Conservation (phyloP, 2,329 filamentous ascomycete genomes). For the Hymenoscyphus linearis region DNA sequence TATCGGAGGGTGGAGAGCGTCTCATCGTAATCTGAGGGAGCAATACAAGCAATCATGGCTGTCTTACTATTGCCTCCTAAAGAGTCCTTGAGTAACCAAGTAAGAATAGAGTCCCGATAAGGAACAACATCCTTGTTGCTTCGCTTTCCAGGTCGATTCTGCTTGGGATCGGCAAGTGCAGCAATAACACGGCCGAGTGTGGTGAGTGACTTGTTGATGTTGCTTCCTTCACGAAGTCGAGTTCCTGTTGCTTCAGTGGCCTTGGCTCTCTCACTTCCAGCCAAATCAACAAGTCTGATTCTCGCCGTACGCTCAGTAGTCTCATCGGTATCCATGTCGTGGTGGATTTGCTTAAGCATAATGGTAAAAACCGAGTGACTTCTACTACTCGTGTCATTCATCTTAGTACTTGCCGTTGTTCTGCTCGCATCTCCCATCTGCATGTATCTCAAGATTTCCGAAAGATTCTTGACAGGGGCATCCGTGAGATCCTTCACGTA, state of each 20-base stretch:
- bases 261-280: slow-evolving; percentile 91
- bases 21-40: slow-evolving; percentile 93
- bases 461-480: slow-evolving; percentile 79
- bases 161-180: slow-evolving; percentile 69
- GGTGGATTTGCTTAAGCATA: slow-evolving; percentile 95
- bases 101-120: slow-evolving; percentile 82
- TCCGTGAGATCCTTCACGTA: slow-evolving; percentile 97
- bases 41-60: slow-evolving; percentile 98
- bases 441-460: slow-evolving; percentile 88
- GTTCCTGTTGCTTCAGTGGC: slow-evolving; percentile 91
- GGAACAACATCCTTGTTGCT: slow-evolving; percentile 70
- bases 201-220: slow-evolving; percentile 98
- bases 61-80: slow-evolving; percentile 97
- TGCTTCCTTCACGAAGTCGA: slow-evolving; percentile 86
- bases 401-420: slow-evolving; percentile 90
- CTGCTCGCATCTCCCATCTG: slow-evolving; percentile 81
- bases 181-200: slow-evolving; percentile 95
- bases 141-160: slow-evolving; percentile 51
- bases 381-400: slow-evolving; percentile 97
- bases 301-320: slow-evolving; percentile 92
- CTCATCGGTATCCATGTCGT: slow-evolving; percentile 95
- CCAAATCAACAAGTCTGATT: slow-evolving; percentile 91
- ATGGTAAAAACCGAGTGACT: slow-evolving; percentile 98
- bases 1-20: slow-evolving; percentile 94
- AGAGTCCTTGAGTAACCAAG: slow-evolving; percentile 90